Base-by-base conservation (phyloP, 75 land plant species). In the Sequoia sempervirens region DNA sequence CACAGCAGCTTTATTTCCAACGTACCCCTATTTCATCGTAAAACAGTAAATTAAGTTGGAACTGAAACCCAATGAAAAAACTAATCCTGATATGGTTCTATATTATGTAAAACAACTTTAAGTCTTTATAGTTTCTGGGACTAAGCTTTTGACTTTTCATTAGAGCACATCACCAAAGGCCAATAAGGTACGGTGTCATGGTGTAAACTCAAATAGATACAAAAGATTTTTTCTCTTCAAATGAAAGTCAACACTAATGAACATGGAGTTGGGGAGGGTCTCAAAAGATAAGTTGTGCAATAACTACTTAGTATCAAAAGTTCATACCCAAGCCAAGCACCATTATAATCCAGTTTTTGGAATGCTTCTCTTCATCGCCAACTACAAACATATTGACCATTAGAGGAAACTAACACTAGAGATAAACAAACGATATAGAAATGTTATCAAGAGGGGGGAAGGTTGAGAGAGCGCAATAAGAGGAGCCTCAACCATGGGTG, bases 1-100 rank as follows among this genome's bases (percentile, higher is more conserved):
- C 4, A 98, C 99, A 52, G 98, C 99, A 50, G 99, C 92, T 87
- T 98, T 98, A 85, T 98, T 98, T 64, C 99, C 99, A 83, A 96
- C 99, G 86, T 98, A 98, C 50, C 98, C 99, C 99, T 96, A 69
- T 30, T 10, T 61, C 17, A 8, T 45, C 18, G n/a, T 11, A 32
- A 84, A 43, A 85, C 52, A 46, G 56, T 41, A 85, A 38, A 84
- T 38, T 6, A 12, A 81, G 28, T 15, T 81, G 30, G 8, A 32
- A 81, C 32, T 34, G 82, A 54, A 32, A 17, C 8, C 28, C 6
- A 28, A 32, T 53, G 32, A 15, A 38, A 36, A 30, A 34, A 41
- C 46, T 61, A 61, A 61, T 20, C 66, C 28, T 5, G 28, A 20
- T 61, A 61, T 61, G 26, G 4, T 61, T 61, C 9, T 61, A 5